Evolutionary conservation across 139 green algal species (phyloP).

Genomic region (Asterochloris sp.): DNA sequence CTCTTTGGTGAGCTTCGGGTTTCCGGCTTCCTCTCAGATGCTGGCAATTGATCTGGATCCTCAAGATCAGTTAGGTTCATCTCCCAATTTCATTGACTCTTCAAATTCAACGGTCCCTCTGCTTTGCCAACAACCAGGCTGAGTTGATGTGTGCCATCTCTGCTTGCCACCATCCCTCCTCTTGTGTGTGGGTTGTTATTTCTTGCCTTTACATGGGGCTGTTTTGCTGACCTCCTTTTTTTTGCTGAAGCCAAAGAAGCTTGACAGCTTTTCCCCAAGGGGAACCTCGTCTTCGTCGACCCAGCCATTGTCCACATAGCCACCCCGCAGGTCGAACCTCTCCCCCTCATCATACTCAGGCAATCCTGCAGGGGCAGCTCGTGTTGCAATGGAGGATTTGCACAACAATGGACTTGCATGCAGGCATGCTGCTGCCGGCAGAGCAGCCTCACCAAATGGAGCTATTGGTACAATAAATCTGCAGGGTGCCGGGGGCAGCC

Average conservation of each 20-base stretch:
- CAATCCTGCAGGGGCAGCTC: slow-evolving; percentile 26
- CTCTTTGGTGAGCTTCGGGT: too few relatives aligned
- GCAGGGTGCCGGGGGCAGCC: neutral
- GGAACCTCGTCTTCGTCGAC: slow-evolving; percentile 45
- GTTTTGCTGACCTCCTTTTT: slow-evolving; percentile 14
- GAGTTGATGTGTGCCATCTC: too few relatives aligned
- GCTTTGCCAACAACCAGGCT: too few relatives aligned
- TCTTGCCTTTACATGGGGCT: neutral
- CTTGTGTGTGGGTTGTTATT: neutral
- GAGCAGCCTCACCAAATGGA: neutral
- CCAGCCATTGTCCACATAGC: slow-evolving; percentile 47
- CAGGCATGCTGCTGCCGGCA: slow-evolving; percentile 22
- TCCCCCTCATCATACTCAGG: slow-evolving; percentile 55
- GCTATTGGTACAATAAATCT: neutral
- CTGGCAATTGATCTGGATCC: too few relatives aligned
- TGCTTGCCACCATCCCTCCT: neutral
- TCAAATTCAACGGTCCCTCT: too few relatives aligned
- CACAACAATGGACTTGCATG: slow-evolving; percentile 13
- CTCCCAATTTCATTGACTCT: too few relatives aligned
- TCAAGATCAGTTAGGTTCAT: too few relatives aligned
- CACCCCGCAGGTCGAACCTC: slow-evolving; percentile 51
- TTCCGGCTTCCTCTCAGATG: too few relatives aligned
- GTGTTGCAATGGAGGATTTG: slow-evolving; percentile 38
- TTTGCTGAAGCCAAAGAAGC: slow-evolving; percentile 42
- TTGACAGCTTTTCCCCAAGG: slow-evolving; percentile 4